Evolutionary conservation across 148 eudicot species (phyloP).

Genomic region (Silene conica): DNA sequence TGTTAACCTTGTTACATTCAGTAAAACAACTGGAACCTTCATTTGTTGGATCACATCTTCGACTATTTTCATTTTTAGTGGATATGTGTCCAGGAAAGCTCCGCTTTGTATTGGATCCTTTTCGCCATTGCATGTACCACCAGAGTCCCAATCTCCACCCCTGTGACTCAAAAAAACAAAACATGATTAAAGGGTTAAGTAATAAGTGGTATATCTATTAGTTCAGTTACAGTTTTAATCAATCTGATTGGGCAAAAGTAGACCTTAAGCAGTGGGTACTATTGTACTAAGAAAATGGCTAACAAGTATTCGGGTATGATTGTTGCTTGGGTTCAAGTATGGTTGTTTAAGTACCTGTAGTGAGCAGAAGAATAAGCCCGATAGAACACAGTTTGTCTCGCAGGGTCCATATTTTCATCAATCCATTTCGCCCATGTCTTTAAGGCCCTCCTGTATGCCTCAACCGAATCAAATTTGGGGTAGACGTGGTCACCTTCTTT

Average conservation of each 20-base stretch:
- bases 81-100: conserved; percentile 55
- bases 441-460: conserved; percentile 88
- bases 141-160: conserved; percentile 99
- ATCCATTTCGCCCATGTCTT: conserved; percentile 88
- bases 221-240: not conserved
- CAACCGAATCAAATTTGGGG: conserved; percentile 64
- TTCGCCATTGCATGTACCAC: conserved; percentile 85
- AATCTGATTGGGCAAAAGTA: not conserved
- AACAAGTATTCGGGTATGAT: not conserved
- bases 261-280: not conserved
- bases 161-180: conserved; percentile 28
- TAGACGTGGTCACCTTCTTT: conserved; percentile 74
- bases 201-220: not conserved
- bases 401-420: conserved; percentile 49
- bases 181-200: not conserved
- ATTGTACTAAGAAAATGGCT: not conserved
- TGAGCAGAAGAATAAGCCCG: conserved; percentile 95
- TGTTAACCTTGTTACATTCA: conserved; percentile 75
- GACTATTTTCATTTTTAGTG: conserved; percentile 79
- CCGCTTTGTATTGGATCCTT: conserved; percentile 57
- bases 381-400: conserved; percentile 60
- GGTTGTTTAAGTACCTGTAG: conserved; percentile 48
- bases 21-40: conserved; percentile 54
- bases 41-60: conserved; percentile 66
- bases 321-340: too few relatives aligned